A percentile compares a stretch with the other conserved stretches of the same genome.
These are phyloP conservation scores for Cadophora sp. DNA, from an alignment of 2,329 filamentous ascomycete species.

Conservation along the genomic window DNA sequence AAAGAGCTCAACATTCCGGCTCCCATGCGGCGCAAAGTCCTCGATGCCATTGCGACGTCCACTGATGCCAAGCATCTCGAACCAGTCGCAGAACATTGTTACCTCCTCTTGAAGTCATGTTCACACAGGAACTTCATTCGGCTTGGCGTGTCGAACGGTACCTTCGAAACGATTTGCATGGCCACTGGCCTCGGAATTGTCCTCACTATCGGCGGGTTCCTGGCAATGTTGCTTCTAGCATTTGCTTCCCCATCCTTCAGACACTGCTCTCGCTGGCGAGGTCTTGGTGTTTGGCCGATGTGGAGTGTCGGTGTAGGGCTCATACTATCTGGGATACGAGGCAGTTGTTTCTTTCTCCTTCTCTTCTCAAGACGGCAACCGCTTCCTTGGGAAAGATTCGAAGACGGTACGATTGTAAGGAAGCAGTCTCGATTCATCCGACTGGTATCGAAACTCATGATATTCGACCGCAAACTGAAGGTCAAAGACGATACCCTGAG, in stretches of 20 bases:
- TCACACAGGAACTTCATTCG: slow-evolving; percentile 58
- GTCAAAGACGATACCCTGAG: slow-evolving; percentile 53
- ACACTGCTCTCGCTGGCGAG: slow-evolving; percentile 49
- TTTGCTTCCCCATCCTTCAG: slow-evolving; percentile 48
- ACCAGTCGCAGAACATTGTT: slow-evolving; percentile 54
- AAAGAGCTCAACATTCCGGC: slow-evolving; percentile 57
- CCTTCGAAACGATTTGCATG: slow-evolving; percentile 56
- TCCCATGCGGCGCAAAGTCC: slow-evolving; percentile 48
- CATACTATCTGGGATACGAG: slow-evolving; percentile 52
- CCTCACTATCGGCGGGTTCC: slow-evolving; percentile 49
- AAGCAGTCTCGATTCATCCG: slow-evolving; percentile 39
- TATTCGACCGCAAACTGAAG: slow-evolving; percentile 54
- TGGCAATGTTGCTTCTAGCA: slow-evolving; percentile 50
- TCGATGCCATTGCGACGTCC: slow-evolving; percentile 46
- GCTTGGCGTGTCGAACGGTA: slow-evolving; percentile 59
- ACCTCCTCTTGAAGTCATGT: slow-evolving; percentile 54
- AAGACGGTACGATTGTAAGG: slow-evolving; percentile 43
- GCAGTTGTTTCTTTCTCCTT: slow-evolving; percentile 55
- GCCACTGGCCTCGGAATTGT: slow-evolving; percentile 52
- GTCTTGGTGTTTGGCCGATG: slow-evolving; percentile 52
- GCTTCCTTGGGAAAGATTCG: slow-evolving; percentile 56
- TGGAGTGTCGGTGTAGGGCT: slow-evolving; percentile 54
- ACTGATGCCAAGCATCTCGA: slow-evolving; percentile 48
- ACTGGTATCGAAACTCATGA: slow-evolving; percentile 50
- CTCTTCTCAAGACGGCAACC: slow-evolving; percentile 54